Evolutionary conservation across 306 rosid species (phyloP).

Genomic region (Pachyrhizus erosus): DNA sequence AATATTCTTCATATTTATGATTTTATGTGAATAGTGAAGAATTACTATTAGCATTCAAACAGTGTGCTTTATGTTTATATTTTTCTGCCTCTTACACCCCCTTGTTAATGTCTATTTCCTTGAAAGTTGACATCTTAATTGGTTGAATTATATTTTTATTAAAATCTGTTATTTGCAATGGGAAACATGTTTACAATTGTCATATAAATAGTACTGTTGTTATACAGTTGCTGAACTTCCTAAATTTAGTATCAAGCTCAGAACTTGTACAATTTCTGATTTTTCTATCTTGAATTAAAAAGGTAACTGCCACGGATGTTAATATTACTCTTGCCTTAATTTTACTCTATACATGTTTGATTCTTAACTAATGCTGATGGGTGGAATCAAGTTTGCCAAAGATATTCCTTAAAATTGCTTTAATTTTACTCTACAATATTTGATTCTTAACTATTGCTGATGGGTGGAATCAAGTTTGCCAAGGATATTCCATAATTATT

Average conservation of each 20-base stretch:
- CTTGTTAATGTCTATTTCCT: background rate
- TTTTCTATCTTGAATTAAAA: background rate
- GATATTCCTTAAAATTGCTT: slow-evolving; percentile 2
- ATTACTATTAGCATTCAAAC: background rate
- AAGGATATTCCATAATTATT: background rate
- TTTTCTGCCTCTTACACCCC: background rate
- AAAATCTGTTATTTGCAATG: slow-evolving; percentile 19
- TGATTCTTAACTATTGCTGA: background rate
- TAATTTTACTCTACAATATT: background rate
- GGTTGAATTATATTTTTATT: background rate
- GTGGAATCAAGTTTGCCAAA: no score
- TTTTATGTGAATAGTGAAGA: background rate
- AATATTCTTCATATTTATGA: background rate
- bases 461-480: no score
- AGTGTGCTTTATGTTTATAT: background rate
- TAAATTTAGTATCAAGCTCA: background rate
- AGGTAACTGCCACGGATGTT: background rate
- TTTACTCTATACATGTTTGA: background rate
- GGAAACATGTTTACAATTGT: background rate
- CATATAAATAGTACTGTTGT: background rate
- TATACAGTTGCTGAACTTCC: background rate
- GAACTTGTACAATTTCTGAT: background rate
- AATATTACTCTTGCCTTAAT: background rate
- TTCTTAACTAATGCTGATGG: background rate
- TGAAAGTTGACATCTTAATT: background rate